Base-by-base conservation (phyloP, 2,329 filamentous ascomycete species). In the Colletotrichum navitas region DNA sequence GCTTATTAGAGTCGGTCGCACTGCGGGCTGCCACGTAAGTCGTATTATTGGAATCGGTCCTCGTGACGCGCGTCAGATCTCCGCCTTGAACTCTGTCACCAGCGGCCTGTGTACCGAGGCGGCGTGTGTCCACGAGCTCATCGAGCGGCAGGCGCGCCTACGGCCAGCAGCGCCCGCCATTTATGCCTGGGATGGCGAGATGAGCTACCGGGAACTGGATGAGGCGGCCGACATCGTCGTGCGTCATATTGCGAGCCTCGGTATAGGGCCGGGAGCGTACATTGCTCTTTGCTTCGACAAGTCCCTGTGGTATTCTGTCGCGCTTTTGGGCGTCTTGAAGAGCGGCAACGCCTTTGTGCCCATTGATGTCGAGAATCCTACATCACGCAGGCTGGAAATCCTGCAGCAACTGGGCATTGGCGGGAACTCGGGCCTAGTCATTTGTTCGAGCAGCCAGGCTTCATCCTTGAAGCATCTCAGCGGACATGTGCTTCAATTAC, bases 341-440 rank as follows among this genome's bases (percentile, higher is more conserved):
- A 72, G 79, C 5, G 80, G 80, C 5, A 79, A 76, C 8, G 77
- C 77, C 0, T 78, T 80, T 41, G 77, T 78, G 1, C 76, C 77
- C 3, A 64, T 81, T 16, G 79, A 81, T 51, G 74, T 75, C 3
- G 47, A 60, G 0, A 69, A 72, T 16, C 65, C 69, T 1, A 4
- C 45, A 0, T 8, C 24, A 3, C 41, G 69, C 12, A 64, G 26
- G 7, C 7, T 36, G 24, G 61, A 72, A 2, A 72, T 72, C 2
- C 26, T 68, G n/a, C 56, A 43, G 29, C 69, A 72, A 11, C 39
- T 71, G 0, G 58, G 36, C 2, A 47, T 63, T 12, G 58, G 43
- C 1, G 1, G 14, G 12, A 16, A 24, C 6, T 32, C 36, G 3
- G 64, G 68, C 1, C 5, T 71, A 8, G 21, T 54, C 12, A 58